These are phyloP conservation scores for Diplodia mutila DNA, from an alignment of 2,329 filamentous ascomycete genomes.

Conservation along the genomic window DNA sequence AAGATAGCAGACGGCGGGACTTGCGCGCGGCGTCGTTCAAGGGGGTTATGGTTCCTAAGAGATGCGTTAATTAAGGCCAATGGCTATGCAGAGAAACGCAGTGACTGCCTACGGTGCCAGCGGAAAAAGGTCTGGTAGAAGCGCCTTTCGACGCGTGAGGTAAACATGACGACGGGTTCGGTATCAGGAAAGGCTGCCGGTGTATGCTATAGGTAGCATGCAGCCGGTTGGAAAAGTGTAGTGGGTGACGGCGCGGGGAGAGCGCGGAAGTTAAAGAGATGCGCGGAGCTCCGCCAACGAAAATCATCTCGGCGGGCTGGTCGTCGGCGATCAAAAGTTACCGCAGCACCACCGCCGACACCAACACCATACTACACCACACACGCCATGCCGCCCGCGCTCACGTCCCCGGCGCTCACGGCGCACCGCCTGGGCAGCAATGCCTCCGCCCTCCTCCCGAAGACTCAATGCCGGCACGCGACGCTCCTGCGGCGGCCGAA, in stretches of 20 bases:
- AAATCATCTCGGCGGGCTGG: slow-evolving; percentile 24
- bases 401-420: slow-evolving; percentile 31
- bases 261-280: neutral
- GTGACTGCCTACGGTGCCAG: slow-evolving; percentile 39
- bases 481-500: slow-evolving; percentile 86
- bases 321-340: neutral
- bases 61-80: neutral
- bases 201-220: neutral
- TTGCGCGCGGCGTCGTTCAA: neutral
- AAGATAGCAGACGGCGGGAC: neutral
- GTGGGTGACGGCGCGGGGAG: neutral
- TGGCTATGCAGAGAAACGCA: neutral
- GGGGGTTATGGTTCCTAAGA: neutral
- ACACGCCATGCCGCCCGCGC: slow-evolving; percentile 36
- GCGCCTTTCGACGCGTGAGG: slow-evolving; percentile 33
- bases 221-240: neutral
- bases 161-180: neutral
- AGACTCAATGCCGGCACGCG: slow-evolving; percentile 72
- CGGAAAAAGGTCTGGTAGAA: slow-evolving; percentile 52
- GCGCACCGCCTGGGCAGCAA: slow-evolving; percentile 39
- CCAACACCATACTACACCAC: slow-evolving; percentile 18
- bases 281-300: slow-evolving; percentile 17
- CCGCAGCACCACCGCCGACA: slow-evolving; percentile 22
- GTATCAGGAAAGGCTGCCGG: too few relatives aligned
- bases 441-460: slow-evolving; percentile 26